These are phyloP conservation scores for Suillus bovinus DNA, from an alignment of 768 basidiomycete species.

Conservation along the genomic window DNA sequence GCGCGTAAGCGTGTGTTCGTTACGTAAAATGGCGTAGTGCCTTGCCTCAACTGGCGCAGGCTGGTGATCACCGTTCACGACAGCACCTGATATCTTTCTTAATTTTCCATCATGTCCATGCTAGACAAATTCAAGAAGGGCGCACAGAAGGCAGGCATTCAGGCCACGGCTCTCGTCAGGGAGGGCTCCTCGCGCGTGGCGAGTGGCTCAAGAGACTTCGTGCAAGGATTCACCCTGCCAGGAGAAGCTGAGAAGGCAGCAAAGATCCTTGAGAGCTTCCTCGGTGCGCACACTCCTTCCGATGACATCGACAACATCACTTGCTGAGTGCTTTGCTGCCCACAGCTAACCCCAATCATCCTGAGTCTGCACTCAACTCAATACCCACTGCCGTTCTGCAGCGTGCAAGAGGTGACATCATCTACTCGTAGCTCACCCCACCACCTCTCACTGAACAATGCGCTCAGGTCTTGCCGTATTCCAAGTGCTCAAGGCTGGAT, in stretches of 20 bases:
- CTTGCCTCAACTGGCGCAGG: not conserved
- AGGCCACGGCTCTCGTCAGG: constrained; percentile 75
- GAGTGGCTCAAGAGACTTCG: constrained; percentile 73
- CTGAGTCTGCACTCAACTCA: constrained; percentile 88
- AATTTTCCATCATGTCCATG: constrained; percentile 45
- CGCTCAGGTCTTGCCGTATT: constrained; percentile 85
- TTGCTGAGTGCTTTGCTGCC: constrained; percentile 11
- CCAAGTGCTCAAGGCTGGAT: constrained; percentile 91
- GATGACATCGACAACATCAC: not conserved
- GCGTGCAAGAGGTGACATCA: constrained; percentile 72
- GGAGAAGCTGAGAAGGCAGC: constrained; percentile 95
- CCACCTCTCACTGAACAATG: not conserved
- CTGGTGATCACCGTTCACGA: not conserved
- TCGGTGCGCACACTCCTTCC: constrained; percentile 53
- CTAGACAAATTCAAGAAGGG: constrained; percentile 80
- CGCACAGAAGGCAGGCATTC: constrained; percentile 78
- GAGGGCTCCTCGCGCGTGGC: constrained; percentile 69
- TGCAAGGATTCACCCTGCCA: constrained; percentile 84
- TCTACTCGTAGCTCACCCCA: not conserved
- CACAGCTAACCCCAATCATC: constrained; percentile 82
- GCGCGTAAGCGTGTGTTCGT: not conserved
- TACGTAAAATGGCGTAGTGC: not conserved
- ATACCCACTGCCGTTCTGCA: constrained; percentile 93
- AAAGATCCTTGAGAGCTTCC: constrained; percentile 85
- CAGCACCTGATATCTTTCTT: not conserved